Percentiles rank a stretch among this genome's conserved stretches.
Conservation (phyloP, 2,329 filamentous ascomycete genomes). For the Colletotrichum camelliae region DNA sequence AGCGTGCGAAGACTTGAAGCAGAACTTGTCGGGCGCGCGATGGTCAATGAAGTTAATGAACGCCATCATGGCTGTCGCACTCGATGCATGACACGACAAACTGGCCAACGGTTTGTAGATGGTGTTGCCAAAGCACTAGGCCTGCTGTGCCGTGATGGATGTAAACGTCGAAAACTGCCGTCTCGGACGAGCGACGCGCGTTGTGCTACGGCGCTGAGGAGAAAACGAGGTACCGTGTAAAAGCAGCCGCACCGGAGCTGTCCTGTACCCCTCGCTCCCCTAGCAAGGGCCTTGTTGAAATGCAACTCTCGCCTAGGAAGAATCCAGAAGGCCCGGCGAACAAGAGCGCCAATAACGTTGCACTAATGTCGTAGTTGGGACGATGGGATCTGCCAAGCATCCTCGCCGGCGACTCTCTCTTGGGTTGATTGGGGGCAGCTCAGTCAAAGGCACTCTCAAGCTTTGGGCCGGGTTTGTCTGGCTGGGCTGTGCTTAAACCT, state of each 20-base stretch:
- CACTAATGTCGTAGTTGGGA: not conserved
- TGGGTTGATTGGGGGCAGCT: not conserved
- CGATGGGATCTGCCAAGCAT: not conserved
- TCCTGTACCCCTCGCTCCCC: not conserved
- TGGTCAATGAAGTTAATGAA: not conserved
- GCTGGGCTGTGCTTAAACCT: not conserved
- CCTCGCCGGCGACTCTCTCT: not conserved
- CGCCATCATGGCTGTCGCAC: not conserved
- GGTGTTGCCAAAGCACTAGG: not conserved
- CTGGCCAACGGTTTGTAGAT: not conserved
- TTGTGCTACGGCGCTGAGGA: not conserved
- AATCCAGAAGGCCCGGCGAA: constrained; percentile 1
- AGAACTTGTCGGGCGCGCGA: not conserved
- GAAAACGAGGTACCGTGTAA: not conserved
- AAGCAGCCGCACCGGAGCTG: not conserved
- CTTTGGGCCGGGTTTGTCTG: not conserved
- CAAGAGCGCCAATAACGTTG: not conserved
- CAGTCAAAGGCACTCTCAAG: not conserved
- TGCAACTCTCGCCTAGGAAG: not conserved
- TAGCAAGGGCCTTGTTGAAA: not conserved
- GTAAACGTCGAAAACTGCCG: not conserved
- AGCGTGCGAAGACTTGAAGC: not conserved
- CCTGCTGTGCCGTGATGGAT: not conserved
- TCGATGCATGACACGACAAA: not conserved
- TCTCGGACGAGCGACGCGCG: not conserved